Base-by-base conservation (phyloP, 768 basidiomycete species). In the Russula brevipes region DNA sequence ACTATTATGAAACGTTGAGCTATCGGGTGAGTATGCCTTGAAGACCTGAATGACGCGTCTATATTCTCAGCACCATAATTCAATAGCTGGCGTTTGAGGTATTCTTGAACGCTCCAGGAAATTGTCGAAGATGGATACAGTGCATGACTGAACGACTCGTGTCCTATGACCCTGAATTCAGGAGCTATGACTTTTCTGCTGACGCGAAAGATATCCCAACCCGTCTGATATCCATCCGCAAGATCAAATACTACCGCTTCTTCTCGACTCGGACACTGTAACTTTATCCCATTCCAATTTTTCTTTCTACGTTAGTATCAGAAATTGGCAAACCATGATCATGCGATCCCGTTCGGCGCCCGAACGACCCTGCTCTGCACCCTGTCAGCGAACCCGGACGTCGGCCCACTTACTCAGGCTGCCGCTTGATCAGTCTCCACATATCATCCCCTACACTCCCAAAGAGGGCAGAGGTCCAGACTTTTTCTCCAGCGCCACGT, bases 1-100 rank as follows among this genome's bases (percentile, higher is more conserved):
- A 2, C 78, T 97, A 4, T 24, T 98, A 91, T 75, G 95, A 94
- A 72, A 82, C 98, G 60, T 81, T 98, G 2, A 19, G 33, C 2
- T 35, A 14, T 10, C 31, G 30, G 41, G 59, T 59, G 14, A 51
- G 50, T 5, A 35, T 4, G 24, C 9, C 17, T 16, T 9, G 6
- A 6, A 19, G n/a, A 6, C 11, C 14, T 39, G 36, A 14, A 5
- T 16, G 6, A 12, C 7, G 10, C 9, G 14, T 41, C 9, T n/a
- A 16, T 39, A 4, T 33, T 51, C 35, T 49, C 17, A 30, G 31
- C 10, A 12, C 24, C 16, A 44, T n/a, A 10, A 16, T 11, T 36
- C 46, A 17, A 52, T 17, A 60, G 59, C 42, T 60, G 19, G 33
- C 59, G 10, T 53, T 60, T 33, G 51, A 60, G 19, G 51, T 52